phyloP scores from a whole-genome alignment of 2,329 filamentous ascomycete species.

The Diaporthe ampelina region DNA sequence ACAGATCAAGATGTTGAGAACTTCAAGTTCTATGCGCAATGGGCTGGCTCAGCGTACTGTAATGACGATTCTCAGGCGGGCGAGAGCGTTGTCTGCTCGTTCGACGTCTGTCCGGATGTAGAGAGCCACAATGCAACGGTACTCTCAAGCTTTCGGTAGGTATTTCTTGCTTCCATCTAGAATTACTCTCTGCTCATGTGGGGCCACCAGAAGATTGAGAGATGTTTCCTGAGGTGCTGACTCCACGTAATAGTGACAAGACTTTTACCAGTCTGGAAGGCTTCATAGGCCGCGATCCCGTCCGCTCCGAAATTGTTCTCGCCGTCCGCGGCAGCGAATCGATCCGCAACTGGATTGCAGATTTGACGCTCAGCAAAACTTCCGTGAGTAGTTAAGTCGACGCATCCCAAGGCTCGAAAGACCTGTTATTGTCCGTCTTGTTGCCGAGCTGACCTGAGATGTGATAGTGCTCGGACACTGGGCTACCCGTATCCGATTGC shows the following conservation, averaged over 20 bases:
- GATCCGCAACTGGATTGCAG: constrained; percentile 72
- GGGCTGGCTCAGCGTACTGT: constrained; percentile 67
- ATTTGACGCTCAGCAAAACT: constrained; percentile 48
- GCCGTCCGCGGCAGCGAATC: constrained; percentile 71
- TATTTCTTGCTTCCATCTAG: not conserved
- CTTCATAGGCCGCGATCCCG: constrained; percentile 66
- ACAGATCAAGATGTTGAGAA: constrained; percentile 34
- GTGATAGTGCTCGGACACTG: constrained; percentile 15
- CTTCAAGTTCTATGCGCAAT: constrained; percentile 62
- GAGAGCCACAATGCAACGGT: constrained; percentile 59
- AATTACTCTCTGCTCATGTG: too few relatives aligned
- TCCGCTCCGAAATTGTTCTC: constrained; percentile 67
- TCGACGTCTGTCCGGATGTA: constrained; percentile 59
- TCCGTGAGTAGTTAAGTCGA: not conserved
- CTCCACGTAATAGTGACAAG: not conserved
- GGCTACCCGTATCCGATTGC: constrained; percentile 53
- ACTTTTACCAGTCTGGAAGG: constrained; percentile 54
- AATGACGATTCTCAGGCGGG: constrained; percentile 58
- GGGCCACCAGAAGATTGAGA: not conserved
- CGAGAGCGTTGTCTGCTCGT: constrained; percentile 58
- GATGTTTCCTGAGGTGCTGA: not conserved
- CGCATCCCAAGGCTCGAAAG: not conserved
- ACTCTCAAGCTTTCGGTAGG: constrained; percentile 37
- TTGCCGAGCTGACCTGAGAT: not conserved
- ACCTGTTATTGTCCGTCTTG: not conserved